Conservation (phyloP, 1,284 basidiomycete species). For the Malassezia globosa region DNA sequence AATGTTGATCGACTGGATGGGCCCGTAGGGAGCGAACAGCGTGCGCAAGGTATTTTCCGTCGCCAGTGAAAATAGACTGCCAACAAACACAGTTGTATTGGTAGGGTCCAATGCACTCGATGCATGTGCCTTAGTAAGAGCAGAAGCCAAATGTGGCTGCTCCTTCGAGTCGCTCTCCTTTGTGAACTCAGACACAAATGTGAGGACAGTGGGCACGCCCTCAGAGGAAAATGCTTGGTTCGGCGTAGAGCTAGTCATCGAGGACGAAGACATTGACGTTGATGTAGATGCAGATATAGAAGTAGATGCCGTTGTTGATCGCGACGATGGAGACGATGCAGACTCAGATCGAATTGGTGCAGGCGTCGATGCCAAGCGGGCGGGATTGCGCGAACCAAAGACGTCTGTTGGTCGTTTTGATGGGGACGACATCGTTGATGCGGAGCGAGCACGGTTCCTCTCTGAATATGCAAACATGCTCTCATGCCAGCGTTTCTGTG, state of each 20-base stretch:
- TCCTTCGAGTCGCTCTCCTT: not conserved
- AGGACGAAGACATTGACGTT: not conserved
- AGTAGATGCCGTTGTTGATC: not conserved
- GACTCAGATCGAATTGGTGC: not conserved
- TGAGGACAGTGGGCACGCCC: conserved; percentile 17
- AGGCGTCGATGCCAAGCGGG: not conserved
- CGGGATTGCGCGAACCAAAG: not conserved
- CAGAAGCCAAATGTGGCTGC: conserved; percentile 4
- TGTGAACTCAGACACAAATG: conserved; percentile 18
- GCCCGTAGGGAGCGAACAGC: conserved; percentile 43
- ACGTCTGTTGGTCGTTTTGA: not conserved
- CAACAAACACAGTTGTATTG: conserved; percentile 46
- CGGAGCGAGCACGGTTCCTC: not conserved
- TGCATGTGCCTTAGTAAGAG: conserved; percentile 4
- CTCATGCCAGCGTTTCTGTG: not conserved
- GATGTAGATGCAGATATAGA: not conserved
- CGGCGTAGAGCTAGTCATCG: not conserved
- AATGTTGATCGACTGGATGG: conserved; percentile 61
- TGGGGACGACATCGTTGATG: not conserved
- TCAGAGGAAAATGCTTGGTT: not conserved
- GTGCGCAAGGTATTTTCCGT: conserved; percentile 39
- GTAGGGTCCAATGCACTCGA: conserved; percentile 37
- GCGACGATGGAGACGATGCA: not conserved
- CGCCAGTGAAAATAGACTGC: conserved; percentile 39
- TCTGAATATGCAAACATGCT: not conserved